phyloP scores from a whole-genome alignment of 345 rosid genomes.

The Citrus sp. region DNA sequence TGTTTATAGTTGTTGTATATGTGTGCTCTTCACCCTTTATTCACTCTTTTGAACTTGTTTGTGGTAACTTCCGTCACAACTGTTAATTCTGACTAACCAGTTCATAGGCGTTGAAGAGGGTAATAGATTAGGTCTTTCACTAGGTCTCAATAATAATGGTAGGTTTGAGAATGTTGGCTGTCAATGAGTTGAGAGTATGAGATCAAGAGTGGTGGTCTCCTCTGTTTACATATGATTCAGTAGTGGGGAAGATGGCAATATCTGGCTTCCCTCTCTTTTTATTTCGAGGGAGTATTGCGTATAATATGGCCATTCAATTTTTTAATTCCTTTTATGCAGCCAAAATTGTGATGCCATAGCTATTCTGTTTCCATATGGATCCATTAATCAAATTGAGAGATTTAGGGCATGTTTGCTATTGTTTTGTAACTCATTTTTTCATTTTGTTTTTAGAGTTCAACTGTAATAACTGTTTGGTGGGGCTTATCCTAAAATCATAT shows the following conservation, averaged over 20 bases:
- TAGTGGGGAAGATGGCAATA: background rate
- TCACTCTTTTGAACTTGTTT: background rate
- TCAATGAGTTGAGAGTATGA: background rate
- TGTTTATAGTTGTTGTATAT: background rate
- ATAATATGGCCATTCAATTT: background rate
- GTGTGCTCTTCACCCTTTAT: background rate
- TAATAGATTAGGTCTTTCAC: background rate
- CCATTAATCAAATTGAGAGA: background rate
- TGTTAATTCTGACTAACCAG: background rate
- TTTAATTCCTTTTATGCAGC: background rate
- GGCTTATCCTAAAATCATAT: too few relatives aligned
- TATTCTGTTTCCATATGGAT: background rate
- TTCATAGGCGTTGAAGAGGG: background rate
- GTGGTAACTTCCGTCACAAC: background rate
- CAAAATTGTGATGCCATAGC: background rate
- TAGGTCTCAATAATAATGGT: background rate
- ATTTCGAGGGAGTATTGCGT: background rate
- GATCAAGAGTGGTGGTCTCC: background rate
- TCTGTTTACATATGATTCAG: background rate
- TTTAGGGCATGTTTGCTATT: background rate
- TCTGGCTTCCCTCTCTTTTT: background rate
- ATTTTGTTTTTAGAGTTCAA: too few relatives aligned
- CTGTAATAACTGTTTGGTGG: too few relatives aligned
- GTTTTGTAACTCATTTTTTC: too few relatives aligned
- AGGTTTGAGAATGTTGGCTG: background rate